Percentiles rank a stretch among this genome's conserved stretches.
Evolutionary conservation across 2,329 filamentous ascomycete species (phyloP).

Genomic region (Neofusicoccum cordaticola): DNA sequence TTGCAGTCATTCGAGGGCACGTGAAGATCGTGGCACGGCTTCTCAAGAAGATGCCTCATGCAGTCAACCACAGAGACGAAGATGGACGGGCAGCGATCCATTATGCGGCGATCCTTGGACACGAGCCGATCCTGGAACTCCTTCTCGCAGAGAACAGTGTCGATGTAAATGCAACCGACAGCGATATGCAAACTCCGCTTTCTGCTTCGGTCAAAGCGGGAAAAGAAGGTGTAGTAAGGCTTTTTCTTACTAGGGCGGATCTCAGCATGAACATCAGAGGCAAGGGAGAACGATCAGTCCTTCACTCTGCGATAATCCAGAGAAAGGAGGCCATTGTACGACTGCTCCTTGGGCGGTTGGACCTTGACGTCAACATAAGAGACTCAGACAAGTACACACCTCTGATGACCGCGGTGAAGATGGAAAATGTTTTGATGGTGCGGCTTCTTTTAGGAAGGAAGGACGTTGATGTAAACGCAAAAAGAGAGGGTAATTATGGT

Average conservation of each 20-base stretch:
- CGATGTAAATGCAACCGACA: background rate
- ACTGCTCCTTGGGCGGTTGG: background rate
- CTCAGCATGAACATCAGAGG: background rate
- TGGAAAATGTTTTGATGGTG: background rate
- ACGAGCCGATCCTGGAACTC: background rate
- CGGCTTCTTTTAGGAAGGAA: background rate
- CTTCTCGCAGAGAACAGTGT: background rate
- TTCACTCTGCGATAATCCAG: background rate
- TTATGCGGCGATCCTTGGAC: background rate
- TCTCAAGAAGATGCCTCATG: background rate
- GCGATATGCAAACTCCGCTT: background rate
- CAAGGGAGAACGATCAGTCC: background rate
- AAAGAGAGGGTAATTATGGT: too few relatives aligned
- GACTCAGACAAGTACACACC: too few relatives aligned
- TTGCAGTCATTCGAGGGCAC: background rate
- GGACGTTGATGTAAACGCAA: background rate
- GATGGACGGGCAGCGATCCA: background rate
- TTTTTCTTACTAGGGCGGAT: background rate
- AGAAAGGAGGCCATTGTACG: background rate
- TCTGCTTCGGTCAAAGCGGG: background rate
- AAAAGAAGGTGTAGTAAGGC: background rate
- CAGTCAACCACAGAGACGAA: background rate
- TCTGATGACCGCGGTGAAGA: background rate
- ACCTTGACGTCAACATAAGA: background rate
- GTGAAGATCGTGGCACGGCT: background rate